These are phyloP conservation scores for Ilex paraguariensis DNA, from an alignment of 305 asterid genomes.

Conservation along the genomic window DNA sequence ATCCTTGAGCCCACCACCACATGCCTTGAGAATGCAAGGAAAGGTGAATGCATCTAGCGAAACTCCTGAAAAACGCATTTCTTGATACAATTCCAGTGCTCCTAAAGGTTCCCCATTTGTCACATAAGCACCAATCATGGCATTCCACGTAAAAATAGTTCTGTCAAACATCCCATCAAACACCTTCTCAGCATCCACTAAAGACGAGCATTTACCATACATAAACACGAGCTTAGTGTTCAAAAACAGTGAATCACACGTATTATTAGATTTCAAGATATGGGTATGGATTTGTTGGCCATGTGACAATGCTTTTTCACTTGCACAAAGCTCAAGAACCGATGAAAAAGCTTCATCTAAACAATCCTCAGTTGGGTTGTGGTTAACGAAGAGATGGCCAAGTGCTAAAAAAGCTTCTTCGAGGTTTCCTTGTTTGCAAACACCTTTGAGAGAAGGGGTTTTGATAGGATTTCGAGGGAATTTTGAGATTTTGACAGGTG, in stretches of 20 bases:
- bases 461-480: slow-evolving; percentile 16
- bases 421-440: slow-evolving; percentile 12
- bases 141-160: slow-evolving; percentile 71
- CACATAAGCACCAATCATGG: slow-evolving; percentile 70
- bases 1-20: slow-evolving; percentile 13
- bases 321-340: slow-evolving; percentile 53
- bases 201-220: slow-evolving; percentile 66
- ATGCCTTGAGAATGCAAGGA: slow-evolving; percentile 58
- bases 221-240: slow-evolving; percentile 54
- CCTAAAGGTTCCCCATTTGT: slow-evolving; percentile 25
- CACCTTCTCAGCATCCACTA: slow-evolving; percentile 47
- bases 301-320: slow-evolving; percentile 23
- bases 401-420: slow-evolving; percentile 34
- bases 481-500: slow-evolving; percentile 20
- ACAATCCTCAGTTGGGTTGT: slow-evolving; percentile 12
- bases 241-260: slow-evolving; percentile 46
- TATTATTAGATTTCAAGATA: slow-evolving; percentile 31
- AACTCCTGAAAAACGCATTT: slow-evolving; percentile 45
- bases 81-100: slow-evolving; percentile 49
- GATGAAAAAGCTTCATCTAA: slow-evolving; percentile 52
- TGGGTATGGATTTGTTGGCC: slow-evolving; percentile 68
- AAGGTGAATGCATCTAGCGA: slow-evolving; percentile 51
- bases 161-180: slow-evolving; percentile 65
- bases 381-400: slow-evolving; percentile 15
- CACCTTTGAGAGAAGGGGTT: slow-evolving; percentile 15